A percentile compares a stretch with the other conserved stretches of the same genome.
Conservation (phyloP, 176 grass and related monocot species). For the Paspalum notatum region DNA sequence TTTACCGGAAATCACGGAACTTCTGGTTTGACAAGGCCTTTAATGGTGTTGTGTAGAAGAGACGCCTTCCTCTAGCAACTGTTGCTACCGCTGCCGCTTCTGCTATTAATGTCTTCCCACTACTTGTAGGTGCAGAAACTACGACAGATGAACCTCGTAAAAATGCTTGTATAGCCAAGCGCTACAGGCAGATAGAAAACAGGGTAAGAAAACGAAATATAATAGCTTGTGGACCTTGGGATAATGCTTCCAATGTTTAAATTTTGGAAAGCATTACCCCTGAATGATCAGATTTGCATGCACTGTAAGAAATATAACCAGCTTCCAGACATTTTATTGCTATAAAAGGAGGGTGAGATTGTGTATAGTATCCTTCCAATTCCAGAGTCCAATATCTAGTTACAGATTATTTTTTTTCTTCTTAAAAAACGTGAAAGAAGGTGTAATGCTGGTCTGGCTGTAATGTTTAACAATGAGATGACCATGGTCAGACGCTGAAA, state of each 20-base stretch:
- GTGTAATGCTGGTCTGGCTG: not conserved
- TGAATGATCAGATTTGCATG: not conserved
- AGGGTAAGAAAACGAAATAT: constrained; percentile 29
- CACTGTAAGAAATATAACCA: not conserved
- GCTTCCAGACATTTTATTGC: constrained; percentile 10
- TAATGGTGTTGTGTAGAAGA: constrained; percentile 95
- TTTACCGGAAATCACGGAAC: constrained; percentile 90
- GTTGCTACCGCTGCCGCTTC: constrained; percentile 95
- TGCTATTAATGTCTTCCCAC: constrained; percentile 93
- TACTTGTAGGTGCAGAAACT: constrained; percentile 96
- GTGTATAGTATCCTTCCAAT: constrained; percentile 7
- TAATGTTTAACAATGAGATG: not conserved
- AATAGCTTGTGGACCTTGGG: not conserved
- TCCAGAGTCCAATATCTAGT: not conserved
- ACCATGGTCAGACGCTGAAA: not conserved
- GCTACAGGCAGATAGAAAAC: constrained; percentile 54
- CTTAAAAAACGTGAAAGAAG: not conserved
- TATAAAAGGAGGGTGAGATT: too few species aligned
- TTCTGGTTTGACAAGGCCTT: constrained; percentile 99
- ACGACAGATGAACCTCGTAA: constrained; percentile 88
- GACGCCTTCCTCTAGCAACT: constrained; percentile 75
- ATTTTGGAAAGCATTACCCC: not conserved
- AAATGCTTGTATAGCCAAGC: constrained; percentile 89
- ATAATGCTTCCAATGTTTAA: constrained; percentile 1
- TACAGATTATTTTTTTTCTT: too few species aligned